Conservation (phyloP, 2,329 filamentous ascomycete species). For the Colletotrichum tanaceti region DNA sequence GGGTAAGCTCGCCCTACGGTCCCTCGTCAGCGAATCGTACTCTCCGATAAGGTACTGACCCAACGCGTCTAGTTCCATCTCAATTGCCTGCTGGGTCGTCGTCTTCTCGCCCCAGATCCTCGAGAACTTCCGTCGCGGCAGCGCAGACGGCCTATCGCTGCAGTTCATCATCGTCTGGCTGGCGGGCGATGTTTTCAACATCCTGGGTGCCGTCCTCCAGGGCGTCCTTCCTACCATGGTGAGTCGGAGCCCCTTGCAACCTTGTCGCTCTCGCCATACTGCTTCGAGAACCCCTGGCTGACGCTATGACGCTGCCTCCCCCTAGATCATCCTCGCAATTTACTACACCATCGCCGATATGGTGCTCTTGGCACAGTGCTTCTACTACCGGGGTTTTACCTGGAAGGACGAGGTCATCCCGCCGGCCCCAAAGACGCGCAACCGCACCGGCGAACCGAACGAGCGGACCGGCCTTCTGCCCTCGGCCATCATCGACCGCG, state of each 20-base stretch:
- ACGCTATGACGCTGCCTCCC: conserved; percentile 22
- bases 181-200: conserved; percentile 95
- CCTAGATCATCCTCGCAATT: conserved; percentile 84
- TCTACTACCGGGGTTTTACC: conserved; percentile 93
- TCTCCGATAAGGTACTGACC: conserved; percentile 7
- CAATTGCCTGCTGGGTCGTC: conserved; percentile 97
- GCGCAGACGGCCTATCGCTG: conserved; percentile 88
- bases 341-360: conserved; percentile 95
- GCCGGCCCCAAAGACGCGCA: conserved; percentile 53
- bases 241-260: conserved; percentile 41
- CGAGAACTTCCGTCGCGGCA: conserved; percentile 88
- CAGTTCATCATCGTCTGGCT: conserved; percentile 96
- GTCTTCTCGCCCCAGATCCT: conserved; percentile 98
- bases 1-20: conserved; percentile 65
- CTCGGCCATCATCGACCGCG: conserved; percentile 46
- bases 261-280: conserved; percentile 18
- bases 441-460: conserved; percentile 53
- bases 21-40: neutral
- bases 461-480: conserved; percentile 66
- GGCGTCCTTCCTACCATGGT: conserved; percentile 94
- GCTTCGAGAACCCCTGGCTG: conserved; percentile 35
- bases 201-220: conserved; percentile 90
- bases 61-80: conserved; percentile 76
- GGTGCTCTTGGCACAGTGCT: conserved; percentile 87
- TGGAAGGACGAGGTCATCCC: conserved; percentile 66